A percentile compares a stretch with the other conserved stretches of the same genome.
Evolutionary conservation across 768 basidiomycete species (phyloP).

Genomic region (Hericium erinaceus): DNA sequence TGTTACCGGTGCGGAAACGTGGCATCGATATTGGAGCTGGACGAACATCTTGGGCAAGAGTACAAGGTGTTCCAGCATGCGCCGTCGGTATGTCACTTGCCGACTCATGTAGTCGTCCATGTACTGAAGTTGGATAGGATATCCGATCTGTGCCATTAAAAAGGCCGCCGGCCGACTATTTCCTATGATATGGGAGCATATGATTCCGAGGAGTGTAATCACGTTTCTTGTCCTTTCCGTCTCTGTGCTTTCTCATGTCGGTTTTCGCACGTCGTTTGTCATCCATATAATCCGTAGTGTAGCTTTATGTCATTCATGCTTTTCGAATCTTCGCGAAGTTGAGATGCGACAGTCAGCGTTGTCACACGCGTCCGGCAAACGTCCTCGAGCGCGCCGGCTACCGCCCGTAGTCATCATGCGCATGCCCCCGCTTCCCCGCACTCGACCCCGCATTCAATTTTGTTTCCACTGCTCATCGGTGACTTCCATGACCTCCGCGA

Average conservation of each 20-base stretch:
- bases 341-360: not conserved
- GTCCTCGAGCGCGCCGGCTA: too few relatives aligned
- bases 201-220: constrained; percentile 2
- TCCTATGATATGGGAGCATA: constrained; percentile 34
- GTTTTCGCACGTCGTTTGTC: too few relatives aligned
- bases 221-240: not conserved
- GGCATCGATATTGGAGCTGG: constrained; percentile 88
- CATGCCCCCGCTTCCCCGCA: too few relatives aligned
- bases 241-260: not conserved
- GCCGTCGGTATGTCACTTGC: constrained; percentile 50
- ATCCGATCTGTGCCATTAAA: constrained; percentile 75
- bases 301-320: not conserved
- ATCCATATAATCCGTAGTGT: not conserved
- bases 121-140: constrained; percentile 39
- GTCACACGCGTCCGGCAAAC: too few relatives aligned
- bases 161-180: constrained; percentile 82
- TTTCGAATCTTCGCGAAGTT: not conserved
- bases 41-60: constrained; percentile 87
- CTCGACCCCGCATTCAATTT: too few relatives aligned
- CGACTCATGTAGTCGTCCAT: not conserved
- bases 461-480: too few relatives aligned
- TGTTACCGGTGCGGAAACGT: constrained; percentile 97
- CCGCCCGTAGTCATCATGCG: too few relatives aligned
- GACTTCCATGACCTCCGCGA: too few relatives aligned
- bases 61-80: constrained; percentile 96